Conservation (phyloP, 2,329 filamentous ascomycete genomes). For the Ophiocordyceps unilateralis region DNA sequence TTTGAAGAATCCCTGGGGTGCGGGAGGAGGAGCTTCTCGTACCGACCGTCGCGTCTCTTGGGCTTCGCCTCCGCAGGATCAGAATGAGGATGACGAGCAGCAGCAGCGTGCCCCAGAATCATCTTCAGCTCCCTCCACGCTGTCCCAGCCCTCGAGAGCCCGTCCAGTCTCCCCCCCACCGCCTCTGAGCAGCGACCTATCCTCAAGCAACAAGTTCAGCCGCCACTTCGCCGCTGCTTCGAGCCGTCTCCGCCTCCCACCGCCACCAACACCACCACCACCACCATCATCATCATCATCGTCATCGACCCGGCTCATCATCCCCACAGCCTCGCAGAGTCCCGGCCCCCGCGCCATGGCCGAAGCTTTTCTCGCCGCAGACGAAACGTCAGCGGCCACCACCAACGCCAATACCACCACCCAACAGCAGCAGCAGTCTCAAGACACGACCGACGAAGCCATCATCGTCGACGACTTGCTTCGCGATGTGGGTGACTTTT, state of each 20-base stretch:
- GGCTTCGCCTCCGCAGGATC: neutral
- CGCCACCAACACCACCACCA: conserved; percentile 15
- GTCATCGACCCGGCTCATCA: conserved; percentile 14
- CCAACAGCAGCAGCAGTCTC: conserved; percentile 3
- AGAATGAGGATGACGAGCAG: neutral
- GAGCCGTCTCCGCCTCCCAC: conserved; percentile 23
- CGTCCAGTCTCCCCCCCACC: neutral
- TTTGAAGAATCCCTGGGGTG: conserved; percentile 17
- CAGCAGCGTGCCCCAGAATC: neutral
- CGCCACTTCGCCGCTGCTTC: conserved; percentile 14
- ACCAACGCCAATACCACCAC: too few relatives aligned
- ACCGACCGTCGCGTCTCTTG: neutral
- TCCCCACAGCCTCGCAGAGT: conserved; percentile 23
- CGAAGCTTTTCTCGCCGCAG: conserved; percentile 9
- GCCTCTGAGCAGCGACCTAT: neutral
- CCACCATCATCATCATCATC: conserved; percentile 19
- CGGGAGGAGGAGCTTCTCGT: neutral
- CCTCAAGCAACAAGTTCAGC: neutral
- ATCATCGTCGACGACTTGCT: conserved; percentile 19
- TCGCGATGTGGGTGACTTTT: conserved; percentile 17
- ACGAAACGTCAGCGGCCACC: too few relatives aligned
- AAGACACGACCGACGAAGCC: conserved; percentile 13
- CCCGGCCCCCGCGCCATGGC: conserved; percentile 11
- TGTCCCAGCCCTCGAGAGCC: neutral
- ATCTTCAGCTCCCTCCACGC: neutral